Evolutionary conservation across 208 protist genomes (phyloP).

Genomic region (Lotmaria passim): DNA sequence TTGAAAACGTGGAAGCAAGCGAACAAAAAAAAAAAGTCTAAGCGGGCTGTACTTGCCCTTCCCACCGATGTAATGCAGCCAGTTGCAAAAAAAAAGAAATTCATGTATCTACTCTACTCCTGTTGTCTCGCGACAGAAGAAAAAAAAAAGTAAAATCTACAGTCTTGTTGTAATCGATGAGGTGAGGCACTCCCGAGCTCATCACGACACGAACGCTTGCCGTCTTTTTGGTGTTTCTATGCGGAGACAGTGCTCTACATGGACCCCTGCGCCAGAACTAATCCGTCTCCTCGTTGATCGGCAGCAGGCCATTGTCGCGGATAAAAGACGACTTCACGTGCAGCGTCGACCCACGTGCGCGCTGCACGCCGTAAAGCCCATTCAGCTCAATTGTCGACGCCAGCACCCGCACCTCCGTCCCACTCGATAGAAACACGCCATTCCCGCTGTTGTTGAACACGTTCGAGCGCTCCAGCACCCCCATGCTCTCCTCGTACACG

Average conservation of each 20-base stretch:
- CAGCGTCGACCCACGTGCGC: constrained; percentile 49
- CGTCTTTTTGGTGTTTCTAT: no score
- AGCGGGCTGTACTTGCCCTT: no score
- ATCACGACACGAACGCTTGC: no score
- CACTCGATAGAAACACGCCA: constrained; percentile 50
- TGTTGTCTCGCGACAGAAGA: no score
- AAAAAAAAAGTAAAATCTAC: no score
- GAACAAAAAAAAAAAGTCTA: no score
- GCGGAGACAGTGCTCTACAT: no score
- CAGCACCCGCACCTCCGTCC: constrained; percentile 36
- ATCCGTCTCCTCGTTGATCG: constrained; percentile 48
- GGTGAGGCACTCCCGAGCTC: no score
- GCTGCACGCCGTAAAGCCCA: constrained; percentile 68
- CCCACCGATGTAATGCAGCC: no score
- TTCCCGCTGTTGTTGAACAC: constrained; percentile 65
- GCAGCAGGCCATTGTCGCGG: constrained; percentile 63
- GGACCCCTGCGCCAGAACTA: background rate
- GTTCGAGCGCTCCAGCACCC: constrained; percentile 42
- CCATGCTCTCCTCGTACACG: constrained; percentile 42
- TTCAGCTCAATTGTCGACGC: constrained; percentile 73
- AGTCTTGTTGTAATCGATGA: no score
- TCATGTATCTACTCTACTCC: background rate
- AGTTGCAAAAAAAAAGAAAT: constrained; percentile 3
- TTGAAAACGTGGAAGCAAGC: no score
- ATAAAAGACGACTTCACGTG: constrained; percentile 54